Percentiles rank a stretch among this genome's conserved stretches.
phyloP scores from a whole-genome alignment of 352 stramenopile species.

The Phytopythium sindhum region DNA sequence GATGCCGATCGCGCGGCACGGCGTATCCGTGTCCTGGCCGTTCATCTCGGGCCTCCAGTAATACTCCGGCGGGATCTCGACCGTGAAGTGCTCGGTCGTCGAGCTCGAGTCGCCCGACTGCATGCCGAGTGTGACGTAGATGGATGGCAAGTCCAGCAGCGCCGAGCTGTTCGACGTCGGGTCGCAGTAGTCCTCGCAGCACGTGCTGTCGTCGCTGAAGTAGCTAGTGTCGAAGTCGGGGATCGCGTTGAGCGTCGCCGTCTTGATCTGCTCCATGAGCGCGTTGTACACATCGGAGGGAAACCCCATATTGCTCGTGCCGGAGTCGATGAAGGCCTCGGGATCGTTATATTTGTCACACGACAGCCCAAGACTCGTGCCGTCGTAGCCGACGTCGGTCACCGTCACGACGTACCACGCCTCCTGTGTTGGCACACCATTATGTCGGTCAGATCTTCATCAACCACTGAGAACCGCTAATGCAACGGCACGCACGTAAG shows the following conservation, averaged over 20 bases:
- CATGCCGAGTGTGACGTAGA: slow-evolving; percentile 74
- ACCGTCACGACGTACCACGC: slow-evolving; percentile 81
- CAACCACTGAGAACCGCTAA: not conserved
- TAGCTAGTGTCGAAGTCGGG: slow-evolving; percentile 66
- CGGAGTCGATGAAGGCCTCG: slow-evolving; percentile 75
- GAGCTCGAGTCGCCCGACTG: slow-evolving; percentile 27
- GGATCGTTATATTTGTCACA: slow-evolving; percentile 75
- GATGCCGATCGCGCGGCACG: slow-evolving; percentile 76
- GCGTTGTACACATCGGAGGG: slow-evolving; percentile 72
- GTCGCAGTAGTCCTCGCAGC: slow-evolving; percentile 75
- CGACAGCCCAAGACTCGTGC: slow-evolving; percentile 48
- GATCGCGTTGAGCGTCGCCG: slow-evolving; percentile 49
- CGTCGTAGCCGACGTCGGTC: slow-evolving; percentile 65
- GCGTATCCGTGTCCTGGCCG: slow-evolving; percentile 39
- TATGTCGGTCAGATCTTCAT: not conserved
- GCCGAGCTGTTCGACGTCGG: slow-evolving; percentile 42
- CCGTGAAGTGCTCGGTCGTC: slow-evolving; percentile 64
- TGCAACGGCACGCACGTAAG: slow-evolving; percentile 23
- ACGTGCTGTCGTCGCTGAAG: slow-evolving; percentile 67
- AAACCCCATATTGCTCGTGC: slow-evolving; percentile 81
- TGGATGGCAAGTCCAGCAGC: slow-evolving; percentile 64
- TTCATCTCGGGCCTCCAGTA: slow-evolving; percentile 84
- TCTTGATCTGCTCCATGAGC: slow-evolving; percentile 62
- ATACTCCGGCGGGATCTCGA: slow-evolving; percentile 81
- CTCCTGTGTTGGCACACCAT: slow-evolving; percentile 33